These are phyloP conservation scores for Saccharomycopsis hybrid DNA, from an alignment of 1,139 yeast species.

Conservation along the genomic window DNA sequence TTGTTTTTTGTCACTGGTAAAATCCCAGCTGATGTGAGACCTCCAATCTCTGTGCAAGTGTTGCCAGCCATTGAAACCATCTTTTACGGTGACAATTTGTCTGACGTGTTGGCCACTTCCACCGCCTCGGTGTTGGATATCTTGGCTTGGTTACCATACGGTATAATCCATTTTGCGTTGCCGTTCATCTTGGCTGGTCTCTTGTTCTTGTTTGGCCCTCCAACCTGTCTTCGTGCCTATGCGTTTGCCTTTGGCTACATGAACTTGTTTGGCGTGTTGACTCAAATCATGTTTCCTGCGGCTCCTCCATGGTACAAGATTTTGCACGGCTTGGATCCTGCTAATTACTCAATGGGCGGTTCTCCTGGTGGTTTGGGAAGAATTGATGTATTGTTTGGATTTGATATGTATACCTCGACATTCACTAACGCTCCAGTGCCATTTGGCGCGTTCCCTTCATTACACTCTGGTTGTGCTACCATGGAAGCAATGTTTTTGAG, in stretches of 20 bases:
- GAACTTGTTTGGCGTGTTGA: constrained; percentile 79
- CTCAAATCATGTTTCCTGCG: constrained; percentile 81
- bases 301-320: constrained; percentile 99
- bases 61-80: constrained; percentile 94
- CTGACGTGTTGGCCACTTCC: constrained; percentile 75
- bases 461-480: constrained; percentile 89
- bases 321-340: constrained; percentile 80
- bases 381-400: constrained; percentile 73
- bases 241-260: constrained; percentile 97
- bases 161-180: constrained; percentile 79
- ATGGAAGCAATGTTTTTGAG: constrained; percentile 85
- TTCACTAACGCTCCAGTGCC: constrained; percentile 87
- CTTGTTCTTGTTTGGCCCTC: constrained; percentile 86
- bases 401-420: constrained; percentile 81
- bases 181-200: constrained; percentile 84
- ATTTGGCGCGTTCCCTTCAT: constrained; percentile 96
- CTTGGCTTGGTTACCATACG: constrained; percentile 95
- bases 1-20: constrained; percentile 75
- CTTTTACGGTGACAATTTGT: constrained; percentile 86
- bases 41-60: constrained; percentile 84
- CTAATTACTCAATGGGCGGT: constrained; percentile 87
- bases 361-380: constrained; percentile 96
- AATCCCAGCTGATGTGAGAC: constrained; percentile 74
- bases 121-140: constrained; percentile 67
- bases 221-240: constrained; percentile 77